phyloP scores from a whole-genome alignment of 1,139 yeast species.

The Blastobotrys aristatus region DNA sequence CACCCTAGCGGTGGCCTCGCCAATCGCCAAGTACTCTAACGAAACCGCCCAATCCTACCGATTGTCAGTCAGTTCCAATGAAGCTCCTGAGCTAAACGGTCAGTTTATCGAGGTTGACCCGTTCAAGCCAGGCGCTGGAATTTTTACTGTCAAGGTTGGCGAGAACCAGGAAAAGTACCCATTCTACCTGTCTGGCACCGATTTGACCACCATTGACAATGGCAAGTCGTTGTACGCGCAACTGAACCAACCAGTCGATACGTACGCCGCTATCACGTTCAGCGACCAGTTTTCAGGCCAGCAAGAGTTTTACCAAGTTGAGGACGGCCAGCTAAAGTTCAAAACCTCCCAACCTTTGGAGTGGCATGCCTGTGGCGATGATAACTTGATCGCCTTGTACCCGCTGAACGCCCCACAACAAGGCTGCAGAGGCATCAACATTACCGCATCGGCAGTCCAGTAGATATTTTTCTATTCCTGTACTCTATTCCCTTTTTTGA shows the following conservation, averaged over 20 bases:
- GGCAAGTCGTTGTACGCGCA: constrained; percentile 4
- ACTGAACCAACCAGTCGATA: constrained; percentile 8
- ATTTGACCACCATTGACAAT: not conserved
- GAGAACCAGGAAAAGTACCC: not conserved
- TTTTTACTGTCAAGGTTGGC: constrained; percentile 4
- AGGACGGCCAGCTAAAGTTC: constrained; percentile 3
- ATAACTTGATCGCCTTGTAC: constrained; percentile 5
- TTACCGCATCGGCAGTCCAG: not conserved
- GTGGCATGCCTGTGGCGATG: constrained; percentile 9
- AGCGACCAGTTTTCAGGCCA: not conserved
- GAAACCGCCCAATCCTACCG: not conserved
- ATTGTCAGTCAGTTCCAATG: constrained; percentile 1
- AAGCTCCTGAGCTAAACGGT: constrained; percentile 3
- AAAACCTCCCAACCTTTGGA: constrained; percentile 1
- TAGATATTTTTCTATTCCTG: not conserved
- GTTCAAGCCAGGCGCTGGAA: not conserved
- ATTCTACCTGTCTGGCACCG: not conserved
- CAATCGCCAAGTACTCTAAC: not conserved
- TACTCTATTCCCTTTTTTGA: not conserved
- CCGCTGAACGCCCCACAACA: constrained; percentile 9
- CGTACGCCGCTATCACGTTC: constrained; percentile 9
- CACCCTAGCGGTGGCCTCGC: not conserved
- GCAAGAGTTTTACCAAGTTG: constrained; percentile 1
- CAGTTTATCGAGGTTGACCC: not conserved
- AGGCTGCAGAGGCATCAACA: constrained; percentile 10